phyloP scores from a whole-genome alignment of 176 grass and related monocot species.

The Microstegium vimineum region DNA sequence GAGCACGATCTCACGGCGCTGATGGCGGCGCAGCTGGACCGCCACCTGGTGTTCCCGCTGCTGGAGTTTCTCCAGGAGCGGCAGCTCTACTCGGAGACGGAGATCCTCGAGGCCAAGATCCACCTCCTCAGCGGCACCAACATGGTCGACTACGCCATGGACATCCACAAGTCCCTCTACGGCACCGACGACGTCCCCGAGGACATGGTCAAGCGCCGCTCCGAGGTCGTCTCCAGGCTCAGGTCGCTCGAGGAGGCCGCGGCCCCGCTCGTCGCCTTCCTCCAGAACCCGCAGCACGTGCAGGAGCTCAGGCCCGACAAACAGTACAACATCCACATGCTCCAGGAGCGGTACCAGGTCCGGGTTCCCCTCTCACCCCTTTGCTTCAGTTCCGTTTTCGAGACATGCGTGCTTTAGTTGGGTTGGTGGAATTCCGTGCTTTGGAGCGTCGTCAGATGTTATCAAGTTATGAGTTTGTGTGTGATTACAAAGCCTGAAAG shows the following conservation, averaged over 20 bases:
- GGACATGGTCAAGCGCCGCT: constrained; percentile 70
- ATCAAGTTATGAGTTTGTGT: background rate
- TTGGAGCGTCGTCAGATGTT: background rate
- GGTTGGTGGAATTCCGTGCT: background rate
- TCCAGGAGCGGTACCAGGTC: constrained; percentile 80
- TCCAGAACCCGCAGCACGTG: constrained; percentile 58
- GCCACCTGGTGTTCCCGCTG: constrained; percentile 78
- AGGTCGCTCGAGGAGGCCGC: constrained; percentile 62
- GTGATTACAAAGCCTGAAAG: background rate
- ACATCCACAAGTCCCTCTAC: constrained; percentile 89
- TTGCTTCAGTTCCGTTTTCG: background rate
- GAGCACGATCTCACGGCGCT: constrained; percentile 20
- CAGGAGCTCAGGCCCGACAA: constrained; percentile 79
- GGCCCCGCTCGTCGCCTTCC: constrained; percentile 69
- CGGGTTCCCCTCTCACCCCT: background rate
- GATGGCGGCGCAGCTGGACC: constrained; percentile 24
- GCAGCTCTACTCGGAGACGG: constrained; percentile 55
- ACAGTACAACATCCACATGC: constrained; percentile 82
- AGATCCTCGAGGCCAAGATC: constrained; percentile 89
- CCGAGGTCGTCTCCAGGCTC: constrained; percentile 72
- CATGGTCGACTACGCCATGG: constrained; percentile 99
- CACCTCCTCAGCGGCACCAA: constrained; percentile 84
- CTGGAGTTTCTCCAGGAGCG: constrained; percentile 90
- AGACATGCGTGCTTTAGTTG: background rate
- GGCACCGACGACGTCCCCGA: constrained; percentile 75